Base-by-base conservation (phyloP, 2,329 filamentous ascomycete genomes). In the Colletotrichum orchidophilum region DNA sequence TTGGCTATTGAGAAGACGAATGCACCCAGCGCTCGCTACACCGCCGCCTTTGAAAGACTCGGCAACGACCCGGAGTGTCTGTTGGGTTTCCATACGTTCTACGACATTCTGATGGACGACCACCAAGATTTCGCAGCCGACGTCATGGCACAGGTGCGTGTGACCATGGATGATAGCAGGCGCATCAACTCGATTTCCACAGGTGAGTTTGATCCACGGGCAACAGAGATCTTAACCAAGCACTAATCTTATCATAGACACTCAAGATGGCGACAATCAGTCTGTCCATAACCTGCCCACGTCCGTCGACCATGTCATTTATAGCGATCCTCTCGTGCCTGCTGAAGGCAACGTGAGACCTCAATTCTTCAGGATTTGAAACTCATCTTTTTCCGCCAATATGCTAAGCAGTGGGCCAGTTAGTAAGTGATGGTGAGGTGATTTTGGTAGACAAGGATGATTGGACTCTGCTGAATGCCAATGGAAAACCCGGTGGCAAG, bases 291-390 rank as follows among this genome's bases (percentile, higher is more conserved):
- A 58, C 21, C 24, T 71, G 26, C 69, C 69, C 6, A 13, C 12
- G 9, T 15, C 4, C 2, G 26, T 58, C 9, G 69, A 68, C 52
- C 52, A 52, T 24, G 64, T 68, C 9, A 71, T 52, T 2, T 72
- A 72, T 12, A 39, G 64, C 12, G 70, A 65, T 15, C 70, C 70
- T 15, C 66, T 60, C 7, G 26, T 72, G 8, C 59, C 70, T 31
- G 35, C 7, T 4, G 57, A 8, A 39, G 31, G 39, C 12, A 58
- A 26, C 35, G 29, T 31, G 15, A 69, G 39, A 59, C 3, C 26
- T 27, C 53, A 62, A 13, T 29, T 54, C 8, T 72, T 72, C 26
- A 72, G 64, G 7, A 68, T 68, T 29, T 71, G n/a, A 67, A n/a
- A n/a, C n/a, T n/a, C n/a, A n/a, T n/a, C n/a, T n/a, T n/a, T n/a